These are phyloP conservation scores for Tricholoma flavovirens DNA, from an alignment of 768 basidiomycete species.

Conservation along the genomic window DNA sequence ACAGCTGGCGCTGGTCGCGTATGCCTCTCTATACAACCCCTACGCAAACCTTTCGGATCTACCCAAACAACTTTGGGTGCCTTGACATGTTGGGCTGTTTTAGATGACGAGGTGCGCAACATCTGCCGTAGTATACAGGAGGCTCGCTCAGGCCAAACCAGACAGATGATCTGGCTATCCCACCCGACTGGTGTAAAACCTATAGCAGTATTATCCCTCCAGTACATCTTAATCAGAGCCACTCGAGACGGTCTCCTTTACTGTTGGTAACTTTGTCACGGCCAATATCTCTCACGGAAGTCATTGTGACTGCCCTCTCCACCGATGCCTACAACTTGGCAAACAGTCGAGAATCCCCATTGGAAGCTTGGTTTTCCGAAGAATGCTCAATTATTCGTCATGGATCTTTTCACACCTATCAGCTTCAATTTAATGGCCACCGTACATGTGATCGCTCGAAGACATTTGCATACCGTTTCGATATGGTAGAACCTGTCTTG, in stretches of 20 bases:
- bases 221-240: slow-evolving; percentile 2
- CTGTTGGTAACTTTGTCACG: slow-evolving; percentile 22
- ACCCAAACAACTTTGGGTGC: slow-evolving; percentile 3
- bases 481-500: slow-evolving; percentile 63
- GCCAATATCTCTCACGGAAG: slow-evolving; percentile 39
- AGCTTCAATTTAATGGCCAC: slow-evolving; percentile 17
- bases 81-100: slow-evolving; percentile 28
- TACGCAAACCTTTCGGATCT: slow-evolving; percentile 1
- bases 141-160: slow-evolving; percentile 13
- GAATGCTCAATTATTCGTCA: slow-evolving; percentile 46
- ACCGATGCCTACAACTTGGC: slow-evolving; percentile 42
- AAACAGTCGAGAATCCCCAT: slow-evolving; percentile 21
- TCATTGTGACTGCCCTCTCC: slow-evolving; percentile 49
- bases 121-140: slow-evolving; percentile 3
- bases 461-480: slow-evolving; percentile 40
- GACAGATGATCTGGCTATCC: slow-evolving; percentile 33
- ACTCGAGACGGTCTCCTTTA: neutral
- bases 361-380: slow-evolving; percentile 41
- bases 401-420: slow-evolving; percentile 32
- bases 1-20: slow-evolving; percentile 10
- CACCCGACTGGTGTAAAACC: slow-evolving; percentile 31
- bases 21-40: slow-evolving; percentile 13
- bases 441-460: slow-evolving; percentile 10
- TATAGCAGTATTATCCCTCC: slow-evolving; percentile 31
- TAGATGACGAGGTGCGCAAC: slow-evolving; percentile 32